Percentiles rank a stretch among this genome's conserved stretches.
Evolutionary conservation across 345 rosid genomes (phyloP).

Genomic region (Rhodamnia rubescens): DNA sequence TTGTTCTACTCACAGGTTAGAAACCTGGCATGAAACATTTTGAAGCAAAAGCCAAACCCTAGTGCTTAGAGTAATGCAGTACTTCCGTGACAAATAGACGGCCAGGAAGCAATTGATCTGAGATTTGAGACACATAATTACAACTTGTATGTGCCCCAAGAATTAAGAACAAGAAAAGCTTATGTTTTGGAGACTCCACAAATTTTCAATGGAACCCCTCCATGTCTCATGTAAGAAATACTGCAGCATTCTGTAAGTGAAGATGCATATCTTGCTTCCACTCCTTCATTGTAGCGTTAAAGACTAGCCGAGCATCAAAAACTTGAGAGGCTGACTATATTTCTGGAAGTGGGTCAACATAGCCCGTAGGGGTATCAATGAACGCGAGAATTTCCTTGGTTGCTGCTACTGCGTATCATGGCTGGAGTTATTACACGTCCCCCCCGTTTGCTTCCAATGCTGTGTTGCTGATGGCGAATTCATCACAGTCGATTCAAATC

Average conservation of each 20-base stretch:
- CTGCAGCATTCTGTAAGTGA: background rate
- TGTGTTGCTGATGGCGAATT: background rate
- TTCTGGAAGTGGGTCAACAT: background rate
- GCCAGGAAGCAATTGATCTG: background rate
- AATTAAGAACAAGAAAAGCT: background rate
- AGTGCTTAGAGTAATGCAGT: background rate
- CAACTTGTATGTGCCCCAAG: background rate
- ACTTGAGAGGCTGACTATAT: background rate
- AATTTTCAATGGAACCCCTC: background rate
- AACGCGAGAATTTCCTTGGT: background rate
- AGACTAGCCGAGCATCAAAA: background rate
- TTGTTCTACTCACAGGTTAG: background rate
- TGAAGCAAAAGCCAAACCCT: background rate
- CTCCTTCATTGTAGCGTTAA: background rate
- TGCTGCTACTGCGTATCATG: background rate
- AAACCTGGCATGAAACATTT: background rate
- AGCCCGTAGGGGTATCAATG: background rate
- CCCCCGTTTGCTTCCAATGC: background rate
- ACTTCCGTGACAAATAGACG: background rate
- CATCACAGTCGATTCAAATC: background rate
- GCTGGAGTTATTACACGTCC: background rate
- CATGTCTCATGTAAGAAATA: background rate
- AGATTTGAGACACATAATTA: background rate
- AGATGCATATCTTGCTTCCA: background rate
- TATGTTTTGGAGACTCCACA: background rate